Conservation (phyloP, 345 rosid genomes). For the Barbarea vulgaris region DNA sequence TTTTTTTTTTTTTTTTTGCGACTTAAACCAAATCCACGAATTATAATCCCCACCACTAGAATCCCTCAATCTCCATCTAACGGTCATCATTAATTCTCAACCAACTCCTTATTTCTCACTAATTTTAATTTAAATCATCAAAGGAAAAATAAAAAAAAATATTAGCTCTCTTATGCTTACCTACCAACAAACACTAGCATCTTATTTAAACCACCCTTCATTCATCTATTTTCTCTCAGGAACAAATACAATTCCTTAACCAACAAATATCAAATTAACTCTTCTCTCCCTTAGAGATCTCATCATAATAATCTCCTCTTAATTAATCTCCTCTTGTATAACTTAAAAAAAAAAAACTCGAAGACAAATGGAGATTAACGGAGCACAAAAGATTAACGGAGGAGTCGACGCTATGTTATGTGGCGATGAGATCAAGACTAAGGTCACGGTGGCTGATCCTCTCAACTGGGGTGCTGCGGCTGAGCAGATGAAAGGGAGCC, state of each 20-base stretch:
- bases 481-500: slow-evolving; percentile 79
- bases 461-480: slow-evolving; percentile 74
- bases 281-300: slow-evolving; percentile 25
- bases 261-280: not conserved
- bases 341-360: not conserved
- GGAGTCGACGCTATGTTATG: slow-evolving; percentile 36
- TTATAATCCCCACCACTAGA: slow-evolving; percentile 38
- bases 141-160: not conserved
- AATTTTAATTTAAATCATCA: not conserved
- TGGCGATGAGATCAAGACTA: slow-evolving; percentile 33
- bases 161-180: slow-evolving; percentile 33
- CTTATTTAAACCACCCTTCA: slow-evolving; percentile 44
- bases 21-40: slow-evolving; percentile 41
- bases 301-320: slow-evolving; percentile 15
- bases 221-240: slow-evolving; percentile 39
- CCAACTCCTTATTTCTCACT: slow-evolving; percentile 34
- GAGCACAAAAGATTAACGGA: slow-evolving; percentile 10
- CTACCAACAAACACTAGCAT: slow-evolving; percentile 38
- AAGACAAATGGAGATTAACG: slow-evolving; percentile 33
- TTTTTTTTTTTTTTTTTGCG: too few relatives aligned
- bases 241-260: slow-evolving; percentile 36
- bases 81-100: slow-evolving; percentile 39
- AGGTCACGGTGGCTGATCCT: slow-evolving; percentile 50
- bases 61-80: slow-evolving; percentile 27
- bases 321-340: not conserved